Base-by-base conservation (phyloP, 192 early-diverging fungal species). In the Coemansia sp. region DNA sequence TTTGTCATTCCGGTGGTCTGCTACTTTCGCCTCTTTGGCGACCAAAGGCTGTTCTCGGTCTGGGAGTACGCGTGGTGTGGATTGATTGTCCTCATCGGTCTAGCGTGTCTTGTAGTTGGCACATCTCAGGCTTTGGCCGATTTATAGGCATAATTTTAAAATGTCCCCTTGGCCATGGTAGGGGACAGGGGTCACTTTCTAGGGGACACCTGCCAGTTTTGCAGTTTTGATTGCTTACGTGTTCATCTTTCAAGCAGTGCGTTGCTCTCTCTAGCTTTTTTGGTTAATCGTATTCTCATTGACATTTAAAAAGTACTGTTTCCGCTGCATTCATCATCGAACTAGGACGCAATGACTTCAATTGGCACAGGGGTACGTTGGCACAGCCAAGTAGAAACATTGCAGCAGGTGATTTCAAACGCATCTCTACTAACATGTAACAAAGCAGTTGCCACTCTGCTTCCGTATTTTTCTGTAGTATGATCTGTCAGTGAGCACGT, bases 401-500 rank as follows among this genome's bases (percentile, higher is more conserved):
- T 21, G 29, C 12, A 6, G 29, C 54, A 25, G 9, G 21, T 19
- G 49, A 17, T 51, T 51, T 14, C 19, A 64, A 41, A 23, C 19
- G 57, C 49, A 45, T 43, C 56, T 45, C 45, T 37, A 57, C 58
- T 48, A 57, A 59, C 17, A 61, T 67, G 35, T 48, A 48, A 27
- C 48, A 17, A 2, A 3, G 48, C 48, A 9, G n/a, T 23, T 19
- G n/a, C 1, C 2, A 15, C 22, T 35, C 29, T 21, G 41, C 41
- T n/a, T 49, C 48, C 5, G 4, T 17, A 29, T 19, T 2, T 49
- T 14, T 58, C 14, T 65, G 61, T 84, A 92, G 90, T 99, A 99
- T 72, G 97, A 99, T 82, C 85, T 98, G 54, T 96, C 94, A 27
- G 90, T 95, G 38, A 95, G 94, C 70, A 99, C 97, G 29, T 99